A percentile compares a stretch with the other conserved stretches of the same genome.
phyloP scores from a whole-genome alignment of 2,329 filamentous ascomycete species.

The Fusarium haematococcum region DNA sequence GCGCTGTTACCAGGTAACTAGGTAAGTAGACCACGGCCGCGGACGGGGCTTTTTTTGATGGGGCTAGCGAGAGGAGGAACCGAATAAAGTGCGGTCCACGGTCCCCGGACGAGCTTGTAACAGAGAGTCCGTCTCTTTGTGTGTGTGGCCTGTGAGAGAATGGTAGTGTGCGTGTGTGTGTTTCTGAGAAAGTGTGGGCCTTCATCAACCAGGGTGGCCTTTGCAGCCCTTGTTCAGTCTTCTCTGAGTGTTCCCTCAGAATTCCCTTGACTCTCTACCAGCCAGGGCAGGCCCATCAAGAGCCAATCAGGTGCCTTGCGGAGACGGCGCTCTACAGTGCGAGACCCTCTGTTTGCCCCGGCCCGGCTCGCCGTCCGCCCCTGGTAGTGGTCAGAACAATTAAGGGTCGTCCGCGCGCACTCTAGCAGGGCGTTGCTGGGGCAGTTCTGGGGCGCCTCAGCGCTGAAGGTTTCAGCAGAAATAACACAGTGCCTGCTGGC shows the following conservation, averaged over 20 bases:
- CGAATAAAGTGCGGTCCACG: constrained; percentile 10
- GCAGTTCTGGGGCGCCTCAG: constrained; percentile 12
- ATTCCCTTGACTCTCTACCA: background rate
- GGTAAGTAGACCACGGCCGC: constrained; percentile 9
- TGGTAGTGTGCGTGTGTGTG: constrained; percentile 9
- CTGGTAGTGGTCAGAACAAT: background rate
- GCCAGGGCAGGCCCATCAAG: background rate
- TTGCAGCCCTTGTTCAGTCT: constrained; percentile 6
- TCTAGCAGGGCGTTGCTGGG: constrained; percentile 24
- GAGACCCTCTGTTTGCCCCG: background rate
- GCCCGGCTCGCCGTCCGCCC: background rate
- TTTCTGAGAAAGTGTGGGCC: constrained; percentile 20
- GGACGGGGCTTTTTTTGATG: constrained; percentile 20
- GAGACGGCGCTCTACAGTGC: background rate
- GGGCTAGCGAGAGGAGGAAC: constrained; percentile 4
- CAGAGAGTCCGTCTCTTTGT: background rate
- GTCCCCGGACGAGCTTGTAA: constrained; percentile 9
- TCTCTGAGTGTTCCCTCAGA: constrained; percentile 13
- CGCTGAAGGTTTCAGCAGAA: constrained; percentile 2
- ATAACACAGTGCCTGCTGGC: constrained; percentile 22
- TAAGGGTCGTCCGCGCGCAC: constrained; percentile 6
- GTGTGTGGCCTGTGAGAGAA: constrained; percentile 3
- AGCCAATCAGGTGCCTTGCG: background rate
- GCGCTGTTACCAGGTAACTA: background rate
- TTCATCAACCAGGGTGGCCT: background rate